Evolutionary conservation across 2,329 filamentous ascomycete species (phyloP).

Genomic region (Pseudogymnoascus verrucosus): DNA sequence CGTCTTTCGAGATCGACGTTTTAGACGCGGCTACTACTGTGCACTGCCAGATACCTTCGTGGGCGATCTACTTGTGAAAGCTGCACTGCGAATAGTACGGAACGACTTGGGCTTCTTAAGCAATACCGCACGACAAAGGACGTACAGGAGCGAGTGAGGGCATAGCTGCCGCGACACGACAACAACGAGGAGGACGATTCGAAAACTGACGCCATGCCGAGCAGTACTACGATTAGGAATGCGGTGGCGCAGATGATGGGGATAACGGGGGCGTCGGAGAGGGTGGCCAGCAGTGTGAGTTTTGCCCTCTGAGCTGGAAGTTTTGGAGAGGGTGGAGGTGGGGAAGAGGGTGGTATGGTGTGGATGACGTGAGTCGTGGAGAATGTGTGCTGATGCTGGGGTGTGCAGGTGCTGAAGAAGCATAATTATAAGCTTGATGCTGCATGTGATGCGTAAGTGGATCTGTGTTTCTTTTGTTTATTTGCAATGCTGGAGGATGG

Average conservation of each 20-base stretch:
- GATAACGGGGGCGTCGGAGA: conserved; percentile 26
- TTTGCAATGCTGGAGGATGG: not conserved
- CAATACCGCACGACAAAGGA: not conserved
- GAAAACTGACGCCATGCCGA: conserved; percentile 22
- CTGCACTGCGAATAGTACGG: not conserved
- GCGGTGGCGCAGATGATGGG: conserved; percentile 24
- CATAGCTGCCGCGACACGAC: not conserved
- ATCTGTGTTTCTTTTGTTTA: conserved; percentile 10
- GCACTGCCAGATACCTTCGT: not conserved
- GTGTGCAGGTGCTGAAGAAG: conserved; percentile 29
- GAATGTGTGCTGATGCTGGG: conserved; percentile 6
- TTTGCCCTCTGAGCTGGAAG: not conserved
- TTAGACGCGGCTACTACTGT: not conserved
- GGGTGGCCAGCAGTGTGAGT: conserved; percentile 22
- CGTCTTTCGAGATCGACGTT: not conserved
- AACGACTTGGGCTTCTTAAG: not conserved
- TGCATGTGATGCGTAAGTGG: conserved; percentile 32
- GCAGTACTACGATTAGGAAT: conserved; percentile 20
- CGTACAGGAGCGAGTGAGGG: not conserved
- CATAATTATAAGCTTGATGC: conserved; percentile 31
- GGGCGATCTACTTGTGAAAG: not conserved
- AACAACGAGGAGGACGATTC: not conserved
- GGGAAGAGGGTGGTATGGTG: not conserved
- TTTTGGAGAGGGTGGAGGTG: not conserved
- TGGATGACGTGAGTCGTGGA: not conserved